These are phyloP conservation scores for Podospora anserina DNA, from an alignment of 495 filamentous ascomycete genomes.

Conservation along the genomic window DNA sequence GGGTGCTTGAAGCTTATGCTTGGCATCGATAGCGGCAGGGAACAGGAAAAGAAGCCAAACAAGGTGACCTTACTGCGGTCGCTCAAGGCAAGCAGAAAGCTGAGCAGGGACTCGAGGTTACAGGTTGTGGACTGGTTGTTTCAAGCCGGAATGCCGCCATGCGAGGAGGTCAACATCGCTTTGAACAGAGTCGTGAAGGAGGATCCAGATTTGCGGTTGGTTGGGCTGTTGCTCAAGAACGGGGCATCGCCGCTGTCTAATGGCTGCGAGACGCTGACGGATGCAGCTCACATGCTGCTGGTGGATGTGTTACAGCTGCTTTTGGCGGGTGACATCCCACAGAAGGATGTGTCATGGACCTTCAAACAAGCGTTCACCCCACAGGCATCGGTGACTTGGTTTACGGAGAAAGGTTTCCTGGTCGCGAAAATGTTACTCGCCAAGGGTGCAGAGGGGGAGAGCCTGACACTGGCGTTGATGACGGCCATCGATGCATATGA, in stretches of 20 bases:
- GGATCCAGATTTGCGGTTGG: slow-evolving; percentile 42
- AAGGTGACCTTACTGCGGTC: slow-evolving; percentile 39
- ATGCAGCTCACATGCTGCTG: slow-evolving; percentile 35
- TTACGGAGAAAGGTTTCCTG: slow-evolving; percentile 37
- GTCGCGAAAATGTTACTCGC: slow-evolving; percentile 39
- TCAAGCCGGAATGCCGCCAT: slow-evolving; percentile 38
- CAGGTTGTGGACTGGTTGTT: slow-evolving; percentile 46
- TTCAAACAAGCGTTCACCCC: slow-evolving; percentile 40
- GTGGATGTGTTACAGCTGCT: slow-evolving; percentile 37
- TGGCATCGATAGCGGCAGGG: slow-evolving; percentile 34
- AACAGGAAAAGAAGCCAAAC: slow-evolving; percentile 35
- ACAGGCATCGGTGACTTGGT: slow-evolving; percentile 33
- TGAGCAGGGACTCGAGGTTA: slow-evolving; percentile 40
- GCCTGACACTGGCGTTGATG: slow-evolving; percentile 37
- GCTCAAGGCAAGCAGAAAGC: slow-evolving; percentile 44
- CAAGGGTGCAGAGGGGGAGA: slow-evolving; percentile 43
- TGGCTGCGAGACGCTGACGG: slow-evolving; percentile 44
- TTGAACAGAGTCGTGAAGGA: slow-evolving; percentile 45
- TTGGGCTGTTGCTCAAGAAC: slow-evolving; percentile 39
- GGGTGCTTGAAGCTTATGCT: slow-evolving; percentile 45
- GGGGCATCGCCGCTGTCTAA: slow-evolving; percentile 43
- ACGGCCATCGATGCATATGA: slow-evolving; percentile 34
- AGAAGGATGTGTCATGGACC: slow-evolving; percentile 38
- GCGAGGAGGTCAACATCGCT: slow-evolving; percentile 39
- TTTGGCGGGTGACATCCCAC: slow-evolving; percentile 33